Evolutionary conservation across 257 asterid species (phyloP), one percentile per base, ranked within the genome.

Genomic region (Schizonepeta tenuifolia): DNA sequence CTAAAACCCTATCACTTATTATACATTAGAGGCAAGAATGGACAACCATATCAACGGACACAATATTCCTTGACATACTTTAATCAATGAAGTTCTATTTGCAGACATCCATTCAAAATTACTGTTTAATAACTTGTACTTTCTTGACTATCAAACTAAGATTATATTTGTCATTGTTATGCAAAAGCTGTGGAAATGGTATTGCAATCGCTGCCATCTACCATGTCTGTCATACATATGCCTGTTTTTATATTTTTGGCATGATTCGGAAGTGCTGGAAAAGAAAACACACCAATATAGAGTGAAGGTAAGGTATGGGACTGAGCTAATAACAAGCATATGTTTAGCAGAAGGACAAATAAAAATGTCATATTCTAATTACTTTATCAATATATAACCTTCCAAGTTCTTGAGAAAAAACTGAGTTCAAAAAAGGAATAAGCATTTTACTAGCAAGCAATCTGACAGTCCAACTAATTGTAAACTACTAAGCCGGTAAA

Each of bases 361-460:
- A 26, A 12, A 35, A 17, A 68, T 69, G 53, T 43, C 18, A 50
- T 14, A 50, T 9, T 43, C 41, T 63, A 57, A 59, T 43, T 36
- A n/a, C n/a, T n/a, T 46, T 46, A 49, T 62, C 1, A 31, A 7
- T 13, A 0, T 13, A 75, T 8, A 20, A 36, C 44, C 64, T 49
- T 28, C 50, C 38, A 57, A 46, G 24, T 44, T 65, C 66, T 59
- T 1, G 33, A 18, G 40, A 10, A 43, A 43, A 43, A 65, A 64
- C 47, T 73, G 24, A 80, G 59, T 64, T 5, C 22, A 15, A 77
- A 60, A 43, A 59, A 17, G 21, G n/a, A n/a, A 53, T 18, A 17
- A 38, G 17, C 53, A 69, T 15, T 69, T 51, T 70, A 59, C 59
- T 62, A 33, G 65, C 58, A 57, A 69, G 22, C 33, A 69, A 20